These are phyloP conservation scores for Rugosomyces carneus DNA, from an alignment of 1,284 basidiomycete species.

Conservation along the genomic window DNA sequence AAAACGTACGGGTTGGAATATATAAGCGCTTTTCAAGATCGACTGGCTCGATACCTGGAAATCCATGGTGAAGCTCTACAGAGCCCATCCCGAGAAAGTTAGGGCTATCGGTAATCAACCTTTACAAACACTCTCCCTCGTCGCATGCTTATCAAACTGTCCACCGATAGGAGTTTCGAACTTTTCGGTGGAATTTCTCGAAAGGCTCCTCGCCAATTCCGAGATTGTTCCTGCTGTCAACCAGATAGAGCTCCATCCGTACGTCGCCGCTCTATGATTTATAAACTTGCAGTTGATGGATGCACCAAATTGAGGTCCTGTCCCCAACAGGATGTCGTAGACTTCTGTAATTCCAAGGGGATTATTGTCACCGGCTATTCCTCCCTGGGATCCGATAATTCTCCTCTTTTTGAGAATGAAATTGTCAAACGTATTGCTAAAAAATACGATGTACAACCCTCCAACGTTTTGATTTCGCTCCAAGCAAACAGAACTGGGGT, in stretches of 20 bases:
- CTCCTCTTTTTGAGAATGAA: conserved; percentile 60
- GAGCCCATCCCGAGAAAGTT: conserved; percentile 59
- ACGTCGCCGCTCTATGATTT: conserved; percentile 21
- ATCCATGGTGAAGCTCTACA: conserved; percentile 65
- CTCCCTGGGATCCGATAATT: conserved; percentile 72
- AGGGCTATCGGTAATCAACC: conserved; percentile 58
- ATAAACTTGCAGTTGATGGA: no score
- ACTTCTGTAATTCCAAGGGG: conserved; percentile 53
- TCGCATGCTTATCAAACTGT: neutral
- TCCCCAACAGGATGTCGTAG: conserved; percentile 57
- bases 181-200: conserved; percentile 56
- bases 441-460: conserved; percentile 46
- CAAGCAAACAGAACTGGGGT: conserved; percentile 58
- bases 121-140: neutral
- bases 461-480: conserved; percentile 58
- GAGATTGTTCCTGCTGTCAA: conserved; percentile 75
- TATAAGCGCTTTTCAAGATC: conserved; percentile 19
- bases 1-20: no score
- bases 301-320: conserved; percentile 38
- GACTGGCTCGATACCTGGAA: conserved; percentile 79
- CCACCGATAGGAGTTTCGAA: conserved; percentile 56
- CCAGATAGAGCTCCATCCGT: conserved; percentile 78
- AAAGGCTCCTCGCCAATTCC: conserved; percentile 51
- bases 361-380: conserved; percentile 73
- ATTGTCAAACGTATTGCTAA: conserved; percentile 49